Base-by-base conservation (phyloP, 148 eudicot genomes). In the Limonium bicolor region DNA sequence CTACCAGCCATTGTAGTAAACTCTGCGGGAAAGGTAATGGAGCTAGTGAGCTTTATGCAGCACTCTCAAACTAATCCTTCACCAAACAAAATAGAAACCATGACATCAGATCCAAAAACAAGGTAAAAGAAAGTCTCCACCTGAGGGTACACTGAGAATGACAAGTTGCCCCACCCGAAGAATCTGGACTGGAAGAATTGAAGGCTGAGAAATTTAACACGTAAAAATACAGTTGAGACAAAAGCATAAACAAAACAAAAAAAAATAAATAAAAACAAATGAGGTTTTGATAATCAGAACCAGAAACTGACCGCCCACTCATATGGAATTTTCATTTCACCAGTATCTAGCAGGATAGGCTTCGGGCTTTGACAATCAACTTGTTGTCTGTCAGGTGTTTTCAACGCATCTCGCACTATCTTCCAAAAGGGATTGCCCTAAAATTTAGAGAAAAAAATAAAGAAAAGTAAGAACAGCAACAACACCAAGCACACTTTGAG, bases 1-100 rank as follows among this genome's bases (percentile, higher is more conserved):
- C 97, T 77, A 43, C 97, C 97, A 51, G 97, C 86, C 97, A 90
- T 90, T 43, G 97, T 90, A 43, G 97, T 80, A 73, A 85, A 85
- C 59, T 85, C 95, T 85, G 60, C 7, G 20, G 32, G 28, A 23
- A 48, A 14, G 59, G 26, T 37, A 14, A 12, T 41, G 28, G 29
- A 16, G 25, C 49, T 43, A 43, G 27, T 5, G 17, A 20, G 15
- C 0, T 6, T 43, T 23, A 13, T 0, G 29, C 48, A 43, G 11
- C 11, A 43, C 19, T 43, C 5, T 10, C 6, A 9, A 3, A 4
- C 3, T 2, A 39, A 39, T 22, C 12, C 9, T 9, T 39, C 21
- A 9, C 43, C 11, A 20, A 19, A 19, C 21, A 20, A 14, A n/a
- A n/a, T n/a, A n/a, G 11, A 18, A 38, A 38, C 10, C 23, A 39